phyloP scores from a whole-genome alignment of 1,139 yeast genomes.

The Kodamaea fungicola region DNA sequence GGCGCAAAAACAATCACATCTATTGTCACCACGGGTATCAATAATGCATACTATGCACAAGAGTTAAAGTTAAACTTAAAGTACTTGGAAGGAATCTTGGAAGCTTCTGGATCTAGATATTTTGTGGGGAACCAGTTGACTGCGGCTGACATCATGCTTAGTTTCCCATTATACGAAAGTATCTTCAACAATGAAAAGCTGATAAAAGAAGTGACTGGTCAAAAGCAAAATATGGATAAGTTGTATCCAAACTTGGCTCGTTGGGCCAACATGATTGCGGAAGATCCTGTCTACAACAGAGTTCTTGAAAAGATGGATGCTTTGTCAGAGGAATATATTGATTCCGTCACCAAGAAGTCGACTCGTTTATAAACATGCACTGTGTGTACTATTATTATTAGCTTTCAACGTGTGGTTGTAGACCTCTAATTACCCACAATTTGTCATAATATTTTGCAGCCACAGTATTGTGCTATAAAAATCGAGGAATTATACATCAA shows the following conservation, averaged over 20 bases:
- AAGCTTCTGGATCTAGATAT: slow-evolving; percentile 40
- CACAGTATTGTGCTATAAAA: neutral
- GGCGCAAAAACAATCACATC: slow-evolving; percentile 41
- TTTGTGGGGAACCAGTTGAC: slow-evolving; percentile 55
- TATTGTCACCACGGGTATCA: slow-evolving; percentile 40
- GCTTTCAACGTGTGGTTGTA: neutral
- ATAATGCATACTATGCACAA: slow-evolving; percentile 39
- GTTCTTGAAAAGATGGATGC: slow-evolving; percentile 27
- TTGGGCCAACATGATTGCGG: slow-evolving; percentile 35
- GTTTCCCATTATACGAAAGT: slow-evolving; percentile 42
- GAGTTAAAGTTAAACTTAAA: slow-evolving; percentile 41
- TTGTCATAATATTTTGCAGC: neutral
- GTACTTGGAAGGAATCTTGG: slow-evolving; percentile 38
- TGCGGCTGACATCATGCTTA: slow-evolving; percentile 57
- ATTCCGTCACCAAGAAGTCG: neutral
- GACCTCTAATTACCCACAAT: neutral
- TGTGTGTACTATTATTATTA: neutral
- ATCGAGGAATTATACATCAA: neutral
- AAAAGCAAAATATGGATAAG: slow-evolving; percentile 29
- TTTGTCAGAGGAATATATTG: slow-evolving; percentile 17
- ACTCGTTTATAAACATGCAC: neutral
- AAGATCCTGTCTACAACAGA: slow-evolving; percentile 30
- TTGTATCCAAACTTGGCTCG: slow-evolving; percentile 32
- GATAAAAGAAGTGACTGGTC: slow-evolving; percentile 32
- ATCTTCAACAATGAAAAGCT: slow-evolving; percentile 40